phyloP scores from a whole-genome alignment of 225 moss, liverwort and hornwort genomes.

The Pleurozium schreberi region DNA sequence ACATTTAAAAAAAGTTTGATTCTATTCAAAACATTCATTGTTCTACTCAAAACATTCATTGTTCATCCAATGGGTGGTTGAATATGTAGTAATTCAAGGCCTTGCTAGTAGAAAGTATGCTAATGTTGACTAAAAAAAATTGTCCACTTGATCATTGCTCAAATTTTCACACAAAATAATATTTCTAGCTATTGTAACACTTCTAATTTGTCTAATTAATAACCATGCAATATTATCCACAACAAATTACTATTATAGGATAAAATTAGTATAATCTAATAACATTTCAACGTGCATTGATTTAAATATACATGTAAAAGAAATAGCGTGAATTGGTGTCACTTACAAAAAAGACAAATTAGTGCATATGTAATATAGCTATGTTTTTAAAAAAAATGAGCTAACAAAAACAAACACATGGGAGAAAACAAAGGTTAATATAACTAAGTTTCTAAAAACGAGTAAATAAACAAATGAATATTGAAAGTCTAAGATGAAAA shows the following conservation, averaged over 20 bases:
- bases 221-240: not conserved
- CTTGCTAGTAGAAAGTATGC: not conserved
- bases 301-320: not conserved
- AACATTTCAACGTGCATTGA: not conserved
- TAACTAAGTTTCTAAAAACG: not conserved
- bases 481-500: not conserved
- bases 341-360: not conserved
- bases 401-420: not conserved
- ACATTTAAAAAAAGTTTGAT: too few species aligned
- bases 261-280: not conserved
- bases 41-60: not conserved
- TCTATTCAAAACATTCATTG: too few species aligned
- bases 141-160: not conserved
- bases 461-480: not conserved
- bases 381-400: not conserved
- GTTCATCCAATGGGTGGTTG: not conserved
- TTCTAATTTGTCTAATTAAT: not conserved
- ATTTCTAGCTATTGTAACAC: not conserved
- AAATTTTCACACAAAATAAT: not conserved
- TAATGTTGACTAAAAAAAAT: not conserved
- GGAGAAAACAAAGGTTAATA: too few species aligned
- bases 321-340: not conserved
- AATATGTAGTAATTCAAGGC: not conserved
- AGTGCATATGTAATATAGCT: not conserved
- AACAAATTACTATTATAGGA: not conserved